Percentiles rank a stretch among this genome's conserved stretches.
phyloP scores from a whole-genome alignment of 1,284 basidiomycete genomes.

The Heliocybe sulcata region DNA sequence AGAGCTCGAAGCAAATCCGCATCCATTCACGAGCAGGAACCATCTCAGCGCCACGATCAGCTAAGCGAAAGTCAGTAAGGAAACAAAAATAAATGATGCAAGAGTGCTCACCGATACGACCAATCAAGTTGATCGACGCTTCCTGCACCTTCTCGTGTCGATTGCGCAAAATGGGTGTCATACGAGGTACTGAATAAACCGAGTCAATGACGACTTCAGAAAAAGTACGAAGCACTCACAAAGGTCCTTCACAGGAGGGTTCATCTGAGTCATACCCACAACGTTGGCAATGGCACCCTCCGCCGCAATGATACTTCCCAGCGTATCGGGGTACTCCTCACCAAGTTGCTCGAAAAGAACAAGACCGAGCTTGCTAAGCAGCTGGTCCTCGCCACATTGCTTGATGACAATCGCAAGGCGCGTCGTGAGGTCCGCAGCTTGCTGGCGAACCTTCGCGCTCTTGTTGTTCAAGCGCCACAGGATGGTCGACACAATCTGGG shows the following conservation, averaged over 20 bases:
- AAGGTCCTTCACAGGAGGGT: conserved; percentile 97
- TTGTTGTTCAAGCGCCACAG: conserved; percentile 99
- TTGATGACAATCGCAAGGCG: conserved; percentile 97
- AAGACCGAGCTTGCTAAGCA: conserved; percentile 93
- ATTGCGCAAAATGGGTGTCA: conserved; percentile 99
- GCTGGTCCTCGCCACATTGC: conserved; percentile 94
- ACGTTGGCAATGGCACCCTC: conserved; percentile 99
- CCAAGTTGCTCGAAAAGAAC: conserved; percentile 98
- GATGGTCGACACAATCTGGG: conserved; percentile 99
- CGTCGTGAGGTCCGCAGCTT: conserved; percentile 95
- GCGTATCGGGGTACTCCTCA: conserved; percentile 98
- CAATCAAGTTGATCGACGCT: conserved; percentile 98
- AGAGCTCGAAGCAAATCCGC: conserved; percentile 98
- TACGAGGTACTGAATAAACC: conserved; percentile 75
- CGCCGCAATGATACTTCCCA: conserved; percentile 98
- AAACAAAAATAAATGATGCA: background rate
- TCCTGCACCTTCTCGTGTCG: conserved; percentile 99
- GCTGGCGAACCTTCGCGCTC: conserved; percentile 97
- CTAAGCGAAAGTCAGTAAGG: conserved; percentile 27
- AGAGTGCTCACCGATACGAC: conserved; percentile 74
- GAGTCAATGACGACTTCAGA: conserved; percentile 4
- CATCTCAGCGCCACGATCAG: conserved; percentile 98
- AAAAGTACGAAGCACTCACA: conserved; percentile 44
- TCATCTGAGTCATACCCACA: conserved; percentile 99
- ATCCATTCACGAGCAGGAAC: conserved; percentile 99